A percentile compares a stretch with the other conserved stretches of the same genome.
Conservation (phyloP, 495 filamentous ascomycete genomes). For the Aspergillus hancockii region DNA sequence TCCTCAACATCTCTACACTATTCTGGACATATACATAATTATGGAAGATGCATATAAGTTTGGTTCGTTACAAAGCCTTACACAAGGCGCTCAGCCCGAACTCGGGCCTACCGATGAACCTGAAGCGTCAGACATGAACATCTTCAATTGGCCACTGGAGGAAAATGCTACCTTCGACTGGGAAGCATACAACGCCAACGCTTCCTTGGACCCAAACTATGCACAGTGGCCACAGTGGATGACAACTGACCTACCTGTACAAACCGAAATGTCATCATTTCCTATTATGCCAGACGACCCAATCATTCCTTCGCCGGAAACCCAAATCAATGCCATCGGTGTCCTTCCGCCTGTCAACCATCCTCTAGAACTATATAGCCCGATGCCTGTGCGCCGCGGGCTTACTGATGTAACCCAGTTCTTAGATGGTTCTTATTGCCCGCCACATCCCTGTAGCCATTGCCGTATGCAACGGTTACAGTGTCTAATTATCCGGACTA, state of each 20-base stretch:
- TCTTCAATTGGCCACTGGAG: background rate
- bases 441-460: constrained; percentile 41
- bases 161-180: background rate
- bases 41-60: background rate
- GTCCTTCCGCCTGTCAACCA: background rate
- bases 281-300: background rate
- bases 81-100: background rate
- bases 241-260: background rate
- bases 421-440: constrained; percentile 46
- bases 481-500: constrained; percentile 48
- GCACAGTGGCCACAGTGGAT: background rate
- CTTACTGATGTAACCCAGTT: constrained; percentile 39
- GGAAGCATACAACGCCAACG: background rate
- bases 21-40: background rate
- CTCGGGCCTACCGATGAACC: background rate
- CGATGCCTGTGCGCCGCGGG: background rate
- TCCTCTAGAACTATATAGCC: background rate
- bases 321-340: background rate
- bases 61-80: background rate
- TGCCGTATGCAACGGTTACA: constrained; percentile 45
- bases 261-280: background rate
- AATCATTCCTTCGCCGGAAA: background rate
- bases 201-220: background rate
- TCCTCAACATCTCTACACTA: background rate
- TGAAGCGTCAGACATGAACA: background rate